Percentiles rank a stretch among this genome's conserved stretches.
Conservation (phyloP, 805 yeast species). For the Cyberlindnera galapagoensis region DNA sequence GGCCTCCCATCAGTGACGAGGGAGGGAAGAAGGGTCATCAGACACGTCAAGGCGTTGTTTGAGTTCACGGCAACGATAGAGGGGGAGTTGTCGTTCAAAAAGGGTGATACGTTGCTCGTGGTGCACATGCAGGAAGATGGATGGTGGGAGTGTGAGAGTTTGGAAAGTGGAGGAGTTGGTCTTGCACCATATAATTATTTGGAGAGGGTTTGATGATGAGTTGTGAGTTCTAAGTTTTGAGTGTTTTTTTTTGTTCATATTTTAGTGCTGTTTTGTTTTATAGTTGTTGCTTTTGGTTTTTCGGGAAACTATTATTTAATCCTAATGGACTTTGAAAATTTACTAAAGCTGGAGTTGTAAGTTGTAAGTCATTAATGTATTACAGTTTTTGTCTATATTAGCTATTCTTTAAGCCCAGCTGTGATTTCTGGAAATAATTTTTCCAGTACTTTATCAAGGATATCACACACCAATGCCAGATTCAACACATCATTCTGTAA, state of each 20-base stretch:
- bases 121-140: conserved; percentile 59
- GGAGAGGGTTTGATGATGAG: conserved; percentile 12
- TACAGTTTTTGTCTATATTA: no score
- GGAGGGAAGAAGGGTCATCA: conserved; percentile 48
- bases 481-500: conserved; percentile 70
- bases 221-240: background rate
- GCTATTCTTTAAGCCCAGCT: no score
- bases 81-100: conserved; percentile 53
- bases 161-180: conserved; percentile 35
- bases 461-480: conserved; percentile 50
- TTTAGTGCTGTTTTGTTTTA: no score
- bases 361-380: no score
- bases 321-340: no score
- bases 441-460: conserved; percentile 51
- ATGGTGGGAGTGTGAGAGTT: conserved; percentile 68
- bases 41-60: conserved; percentile 48
- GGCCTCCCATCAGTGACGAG: conserved; percentile 42
- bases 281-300: no score
- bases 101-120: conserved; percentile 49
- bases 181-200: conserved; percentile 60
- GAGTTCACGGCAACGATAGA: conserved; percentile 55
- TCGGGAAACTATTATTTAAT: no score
- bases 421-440: conserved; percentile 27
- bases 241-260: background rate
- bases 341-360: no score